Evolutionary conservation across 1,284 basidiomycete species (phyloP), one percentile per base, ranked within the genome.

Genomic region (Irpex lacteus): DNA sequence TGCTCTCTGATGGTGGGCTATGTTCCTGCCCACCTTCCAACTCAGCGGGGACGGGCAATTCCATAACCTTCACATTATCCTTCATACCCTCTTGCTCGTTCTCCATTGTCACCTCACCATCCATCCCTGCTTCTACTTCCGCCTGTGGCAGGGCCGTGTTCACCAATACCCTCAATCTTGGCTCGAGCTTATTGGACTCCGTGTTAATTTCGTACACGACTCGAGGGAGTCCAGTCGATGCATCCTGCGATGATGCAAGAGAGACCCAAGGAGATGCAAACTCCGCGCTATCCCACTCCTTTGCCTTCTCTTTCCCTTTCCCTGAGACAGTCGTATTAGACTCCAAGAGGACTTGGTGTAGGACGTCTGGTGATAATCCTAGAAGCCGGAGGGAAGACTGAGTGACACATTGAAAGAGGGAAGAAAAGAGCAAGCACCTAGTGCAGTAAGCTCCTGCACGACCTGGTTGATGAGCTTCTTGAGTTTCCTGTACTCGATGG

Each of bases 381-480:
- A 18, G 34, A 26, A 26, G 26, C 26, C 26, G 26, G 26, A 26
- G 26, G 26, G 26, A 26, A 26, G 26, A 26, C 26, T 26, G 26
- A 26, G 26, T 59, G n/a, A 38, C 4, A 32, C 37, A 40, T 19
- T 7, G 3, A 34, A 19, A 38, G 11, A 38, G 61, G 47, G n/a
- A 21, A 58, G 57, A 32, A 18, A 52, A n/a, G 19, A 56, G 59
- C 19, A 66, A 69, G 19, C 7, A 6, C 95, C 96, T 60, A 96
- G 81, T 5, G 86, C 82, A 6, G 87, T 83, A 36, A 98, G 87
- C 75, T 98, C 96, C 15, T 81, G 78, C 0, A 92, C 94, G 56
- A 96, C 88, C 73, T 90, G 85, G 71, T 95, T 94, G 73, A 98
- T 95, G 60, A 98, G 82, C 72, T 95, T 96, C 78, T 98, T 98